Base-by-base conservation (phyloP, 192 early-diverging fungal genomes). In the Dispira parvispora region DNA sequence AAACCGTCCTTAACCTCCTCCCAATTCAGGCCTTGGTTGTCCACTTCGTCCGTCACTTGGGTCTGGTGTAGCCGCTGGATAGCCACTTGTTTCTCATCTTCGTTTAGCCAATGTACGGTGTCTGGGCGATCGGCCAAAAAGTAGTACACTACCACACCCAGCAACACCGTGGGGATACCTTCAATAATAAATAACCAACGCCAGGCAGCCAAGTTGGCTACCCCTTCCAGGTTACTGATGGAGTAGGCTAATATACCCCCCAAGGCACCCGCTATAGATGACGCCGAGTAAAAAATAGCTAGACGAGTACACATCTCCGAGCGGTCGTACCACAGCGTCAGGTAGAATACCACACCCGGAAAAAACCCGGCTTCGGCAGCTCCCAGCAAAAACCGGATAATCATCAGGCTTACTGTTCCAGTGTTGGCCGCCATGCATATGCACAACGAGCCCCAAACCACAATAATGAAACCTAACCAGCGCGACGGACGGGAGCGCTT, bases 181-280 rank as follows among this genome's bases (percentile, higher is more conserved):
- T 84, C 80, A 23, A 82, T 64, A 57, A 88, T 71, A 66, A 86
- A 86, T 26, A 87, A 52, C 74, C 75, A 82, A 46, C 76, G 80
- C 82, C 82, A 84, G 2, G 73, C 73, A 63, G 52, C 27, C 11
- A 82, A 65, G 2, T 75, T 75, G 5, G 49, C 47, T 38, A 67
- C 49, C 43, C 78, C 79, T n/a, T 86, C 68, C 73, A 87, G 78
- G 57, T 74, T 65, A 38, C 71, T 65, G 53, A 85, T 81, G 61
- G 77, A 78, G 69, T 82, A 85, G 47, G 82, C 83, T 47, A 84
- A 62, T 1, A 86, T 73, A 44, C 82, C 85, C 16, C 82, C 82
- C 65, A 86, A 78, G 13, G 76, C 77, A 43, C 77, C 76, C 32
- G 80, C 79, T 56, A 83, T 67, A 0, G 74, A 75, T 9, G 79